A percentile compares a stretch with the other conserved stretches of the same genome.
Conservation (phyloP, 352 stramenopile species). For the Globisporangium cylindrosporum region DNA sequence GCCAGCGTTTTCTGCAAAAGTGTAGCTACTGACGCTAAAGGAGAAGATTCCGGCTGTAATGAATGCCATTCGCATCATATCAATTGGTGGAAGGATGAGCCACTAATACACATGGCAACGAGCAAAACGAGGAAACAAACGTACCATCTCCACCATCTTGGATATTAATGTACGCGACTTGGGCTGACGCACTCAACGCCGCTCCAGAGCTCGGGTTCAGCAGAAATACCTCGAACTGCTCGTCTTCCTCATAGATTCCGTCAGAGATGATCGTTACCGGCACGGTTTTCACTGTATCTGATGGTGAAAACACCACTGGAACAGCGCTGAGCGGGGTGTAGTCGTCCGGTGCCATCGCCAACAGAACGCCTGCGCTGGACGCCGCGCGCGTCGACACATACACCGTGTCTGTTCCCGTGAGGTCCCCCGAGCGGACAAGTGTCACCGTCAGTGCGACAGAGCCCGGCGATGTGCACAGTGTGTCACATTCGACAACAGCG, state of each 20-base stretch:
- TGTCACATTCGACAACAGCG: slow-evolving; percentile 32
- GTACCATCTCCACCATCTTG: slow-evolving; percentile 40
- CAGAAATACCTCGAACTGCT: slow-evolving; percentile 39
- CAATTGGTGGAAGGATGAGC: neutral
- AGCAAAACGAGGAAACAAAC: slow-evolving; percentile 3
- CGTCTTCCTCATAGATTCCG: slow-evolving; percentile 45
- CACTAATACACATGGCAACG: neutral
- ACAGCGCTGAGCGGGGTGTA: slow-evolving; percentile 29
- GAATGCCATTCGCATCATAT: neutral
- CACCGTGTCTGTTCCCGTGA: slow-evolving; percentile 28
- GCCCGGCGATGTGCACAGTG: slow-evolving; percentile 30
- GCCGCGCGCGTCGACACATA: slow-evolving; percentile 32
- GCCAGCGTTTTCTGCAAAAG: slow-evolving; percentile 44
- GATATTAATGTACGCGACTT: slow-evolving; percentile 37
- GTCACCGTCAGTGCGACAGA: slow-evolving; percentile 31
- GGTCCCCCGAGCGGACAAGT: slow-evolving; percentile 28
- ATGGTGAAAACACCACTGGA: slow-evolving; percentile 27
- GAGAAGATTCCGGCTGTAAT: slow-evolving; percentile 47
- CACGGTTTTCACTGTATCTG: slow-evolving; percentile 27
- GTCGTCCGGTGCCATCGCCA: slow-evolving; percentile 28
- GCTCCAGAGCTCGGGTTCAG: slow-evolving; percentile 23
- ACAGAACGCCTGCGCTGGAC: neutral
- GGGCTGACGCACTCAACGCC: slow-evolving; percentile 10
- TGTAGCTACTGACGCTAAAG: slow-evolving; percentile 52
- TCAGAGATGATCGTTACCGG: slow-evolving; percentile 39